phyloP scores from a whole-genome alignment of 2,329 filamentous ascomycete genomes.

The Drechslerella dactyloides region DNA sequence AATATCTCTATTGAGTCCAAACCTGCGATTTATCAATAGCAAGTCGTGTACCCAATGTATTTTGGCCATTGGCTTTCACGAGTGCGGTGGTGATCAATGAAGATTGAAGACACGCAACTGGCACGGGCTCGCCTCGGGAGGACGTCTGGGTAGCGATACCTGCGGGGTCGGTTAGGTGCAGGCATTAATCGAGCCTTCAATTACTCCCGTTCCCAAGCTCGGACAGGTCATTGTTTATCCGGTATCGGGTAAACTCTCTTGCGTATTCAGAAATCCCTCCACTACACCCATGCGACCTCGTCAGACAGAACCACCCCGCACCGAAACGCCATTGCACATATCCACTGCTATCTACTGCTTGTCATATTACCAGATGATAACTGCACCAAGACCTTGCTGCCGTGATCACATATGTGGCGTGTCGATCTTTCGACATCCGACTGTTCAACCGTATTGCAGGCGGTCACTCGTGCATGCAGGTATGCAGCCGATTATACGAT shows the following conservation, averaged over 20 bases:
- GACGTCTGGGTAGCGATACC: neutral
- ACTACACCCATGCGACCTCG: constrained; percentile 8
- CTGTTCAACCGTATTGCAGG: constrained; percentile 19
- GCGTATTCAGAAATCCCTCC: constrained; percentile 33
- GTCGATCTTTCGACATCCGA: constrained; percentile 40
- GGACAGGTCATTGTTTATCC: constrained; percentile 25
- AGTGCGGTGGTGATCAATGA: too few relatives aligned
- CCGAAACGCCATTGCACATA: constrained; percentile 35
- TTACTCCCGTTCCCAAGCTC: neutral
- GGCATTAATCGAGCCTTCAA: constrained; percentile 5
- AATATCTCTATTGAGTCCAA: too few relatives aligned
- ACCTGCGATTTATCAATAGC: too few relatives aligned
- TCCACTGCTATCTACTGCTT: too few relatives aligned
- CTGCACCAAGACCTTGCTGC: too few relatives aligned
- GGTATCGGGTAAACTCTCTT: constrained; percentile 41
- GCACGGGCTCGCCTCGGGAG: neutral
- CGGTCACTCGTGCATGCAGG: neutral
- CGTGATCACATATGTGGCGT: constrained; percentile 32
- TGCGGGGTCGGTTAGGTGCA: constrained; percentile 27
- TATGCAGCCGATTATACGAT: constrained; percentile 26
- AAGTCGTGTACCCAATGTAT: too few relatives aligned
- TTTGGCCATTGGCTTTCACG: too few relatives aligned
- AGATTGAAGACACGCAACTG: too few relatives aligned
- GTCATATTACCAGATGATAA: too few relatives aligned
- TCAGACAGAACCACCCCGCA: constrained; percentile 39